Base-by-base conservation (phyloP, 2,329 filamentous ascomycete genomes). In the Alternaria hordeiaustralica region DNA sequence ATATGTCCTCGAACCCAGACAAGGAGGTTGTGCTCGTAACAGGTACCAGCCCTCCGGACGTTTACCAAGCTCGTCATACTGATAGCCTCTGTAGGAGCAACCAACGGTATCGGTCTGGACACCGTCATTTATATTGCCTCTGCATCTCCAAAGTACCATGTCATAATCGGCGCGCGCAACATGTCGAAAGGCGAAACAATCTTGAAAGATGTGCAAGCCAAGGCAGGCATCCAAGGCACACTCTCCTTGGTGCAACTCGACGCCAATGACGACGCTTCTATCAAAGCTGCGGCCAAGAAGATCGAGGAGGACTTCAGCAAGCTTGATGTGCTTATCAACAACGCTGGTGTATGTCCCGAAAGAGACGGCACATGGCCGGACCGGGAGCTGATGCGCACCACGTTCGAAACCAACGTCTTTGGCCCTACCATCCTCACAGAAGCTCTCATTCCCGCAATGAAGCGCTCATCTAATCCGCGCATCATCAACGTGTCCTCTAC, bases 241-340 rank as follows among this genome's bases (percentile, higher is more conserved):
- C 56, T 79, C 15, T 74, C 75, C 45, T 46, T 76, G 6, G n/a
- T 82, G 5, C 67, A 80, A 20, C 69, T 82, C 3, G 80, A 82
- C 56, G 71, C 79, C n/a, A 73, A 73, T 5, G 56, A 70, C 45
- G 77, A 81, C 46, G 58, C 64, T 1, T 78, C 78, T 3, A 80
- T 82, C 46, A 61, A 71, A 33, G 72, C 75, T 1, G 77, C 79
- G 10, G 72, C 75, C 41, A 74, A 78, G 60, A 72, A 72, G 26
- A 65, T 80, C 18, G 71, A 67, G 60, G 43, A 71, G 10, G 70
- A 74, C 5, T 77, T 70, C 28, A 70, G 68, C 41, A 69, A 63
- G n/a, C 86, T 97, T 72, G 92, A 96, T 81, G 92, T 96, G 60
- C 82, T 97, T 43, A 82, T 97, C 83, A 96, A 97, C 85, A 96